Conservation (phyloP, 371 early-diverging fungal species). For the Parasitella parasitica region DNA sequence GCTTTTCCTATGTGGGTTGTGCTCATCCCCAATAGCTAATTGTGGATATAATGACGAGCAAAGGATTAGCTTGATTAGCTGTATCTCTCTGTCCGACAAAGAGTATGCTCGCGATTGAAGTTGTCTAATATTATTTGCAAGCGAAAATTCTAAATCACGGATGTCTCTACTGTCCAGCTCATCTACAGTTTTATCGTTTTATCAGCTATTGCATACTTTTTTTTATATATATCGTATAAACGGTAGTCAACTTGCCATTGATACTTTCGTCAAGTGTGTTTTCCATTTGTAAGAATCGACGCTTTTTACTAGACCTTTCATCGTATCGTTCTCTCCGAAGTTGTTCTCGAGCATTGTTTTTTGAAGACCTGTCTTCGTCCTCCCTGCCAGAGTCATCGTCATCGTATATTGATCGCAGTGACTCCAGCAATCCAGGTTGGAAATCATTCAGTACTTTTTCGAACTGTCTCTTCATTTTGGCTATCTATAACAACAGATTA, state of each 20-base stretch:
- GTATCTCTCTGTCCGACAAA: constrained; percentile 41
- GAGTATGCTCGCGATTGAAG: constrained; percentile 39
- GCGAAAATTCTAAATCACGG: constrained; percentile 63
- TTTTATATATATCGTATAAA: no score
- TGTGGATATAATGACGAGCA: constrained; percentile 71
- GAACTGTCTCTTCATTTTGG: constrained; percentile 50
- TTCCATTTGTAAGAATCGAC: constrained; percentile 27
- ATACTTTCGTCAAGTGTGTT: constrained; percentile 15
- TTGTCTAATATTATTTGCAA: constrained; percentile 49
- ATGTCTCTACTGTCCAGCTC: constrained; percentile 30
- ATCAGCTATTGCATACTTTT: no score
- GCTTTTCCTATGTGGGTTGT: constrained; percentile 55
- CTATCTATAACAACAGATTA: constrained; percentile 40
- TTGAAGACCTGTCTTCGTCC: not conserved
- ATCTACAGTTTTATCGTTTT: not conserved
- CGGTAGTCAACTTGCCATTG: no score
- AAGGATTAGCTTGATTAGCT: constrained; percentile 57
- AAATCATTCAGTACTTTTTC: constrained; percentile 50
- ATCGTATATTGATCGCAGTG: not conserved
- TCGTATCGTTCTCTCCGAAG: constrained; percentile 35
- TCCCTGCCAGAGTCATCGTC: constrained; percentile 3
- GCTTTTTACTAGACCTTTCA: constrained; percentile 28
- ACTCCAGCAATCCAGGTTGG: constrained; percentile 39
- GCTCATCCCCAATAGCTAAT: constrained; percentile 64
- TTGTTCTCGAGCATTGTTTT: constrained; percentile 20